Conservation (phyloP, 2,329 filamentous ascomycete species). For the Thelonectria rubi region DNA sequence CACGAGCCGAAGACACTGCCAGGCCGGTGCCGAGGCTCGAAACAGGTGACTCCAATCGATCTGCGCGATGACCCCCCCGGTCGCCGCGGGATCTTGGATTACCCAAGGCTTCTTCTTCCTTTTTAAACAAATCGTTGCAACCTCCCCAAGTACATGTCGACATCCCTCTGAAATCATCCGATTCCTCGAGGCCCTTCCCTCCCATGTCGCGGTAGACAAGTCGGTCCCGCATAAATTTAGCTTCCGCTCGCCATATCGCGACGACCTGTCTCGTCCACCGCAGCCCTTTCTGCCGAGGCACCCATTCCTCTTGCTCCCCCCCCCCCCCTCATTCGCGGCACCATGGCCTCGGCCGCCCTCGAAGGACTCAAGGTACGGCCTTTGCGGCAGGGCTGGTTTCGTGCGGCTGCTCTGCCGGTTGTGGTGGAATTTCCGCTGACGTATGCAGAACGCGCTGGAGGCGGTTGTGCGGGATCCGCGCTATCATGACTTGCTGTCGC, state of each 20-base stretch:
- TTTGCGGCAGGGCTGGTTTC: background rate
- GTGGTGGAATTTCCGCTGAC: slow-evolving; percentile 2
- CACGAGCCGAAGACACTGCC: slow-evolving; percentile 28
- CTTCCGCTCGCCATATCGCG: slow-evolving; percentile 11
- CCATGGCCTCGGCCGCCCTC: slow-evolving; percentile 42
- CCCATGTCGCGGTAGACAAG: slow-evolving; percentile 11
- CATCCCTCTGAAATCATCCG: background rate
- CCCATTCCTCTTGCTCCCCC: background rate
- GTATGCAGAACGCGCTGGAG: slow-evolving; percentile 72
- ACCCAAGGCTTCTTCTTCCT: slow-evolving; percentile 1
- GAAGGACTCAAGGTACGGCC: slow-evolving; percentile 44
- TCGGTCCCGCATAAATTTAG: slow-evolving; percentile 8
- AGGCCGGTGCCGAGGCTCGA: slow-evolving; percentile 29
- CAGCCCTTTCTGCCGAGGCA: slow-evolving; percentile 35
- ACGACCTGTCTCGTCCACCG: slow-evolving; percentile 1
- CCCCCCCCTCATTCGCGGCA: slow-evolving; percentile 10
- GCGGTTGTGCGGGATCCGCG: slow-evolving; percentile 81
- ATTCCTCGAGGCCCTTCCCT: background rate
- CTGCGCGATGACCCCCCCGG: slow-evolving; percentile 11
- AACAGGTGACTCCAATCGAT: slow-evolving; percentile 28
- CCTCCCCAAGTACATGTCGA: background rate
- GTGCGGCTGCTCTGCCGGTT: background rate
- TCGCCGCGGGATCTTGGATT: slow-evolving; percentile 20
- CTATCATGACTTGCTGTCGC: slow-evolving; percentile 83
- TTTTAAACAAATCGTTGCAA: slow-evolving; percentile 1